A percentile compares a stretch with the other conserved stretches of the same genome.
Evolutionary conservation across 331 rosid genomes (phyloP).

Genomic region (Rhamnella rubrinervis): DNA sequence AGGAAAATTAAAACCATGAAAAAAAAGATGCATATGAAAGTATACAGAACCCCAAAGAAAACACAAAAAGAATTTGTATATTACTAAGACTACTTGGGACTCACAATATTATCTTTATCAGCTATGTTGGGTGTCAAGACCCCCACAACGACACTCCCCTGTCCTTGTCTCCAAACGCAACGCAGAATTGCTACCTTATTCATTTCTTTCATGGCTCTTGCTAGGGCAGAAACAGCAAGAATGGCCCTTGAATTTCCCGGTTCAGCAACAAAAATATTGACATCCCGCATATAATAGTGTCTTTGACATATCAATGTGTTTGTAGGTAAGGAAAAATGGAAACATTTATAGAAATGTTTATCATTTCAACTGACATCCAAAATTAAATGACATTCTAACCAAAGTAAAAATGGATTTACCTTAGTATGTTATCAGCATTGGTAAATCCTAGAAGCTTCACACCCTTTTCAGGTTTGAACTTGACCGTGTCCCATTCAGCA

Average conservation of each 20-base stretch:
- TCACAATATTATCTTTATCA: slow-evolving; percentile 58
- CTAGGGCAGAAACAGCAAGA: slow-evolving; percentile 76
- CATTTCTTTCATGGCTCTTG: slow-evolving; percentile 88
- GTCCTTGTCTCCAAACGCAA: slow-evolving; percentile 90
- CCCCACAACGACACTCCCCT: slow-evolving; percentile 62
- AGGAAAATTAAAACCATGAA: slow-evolving; percentile 11
- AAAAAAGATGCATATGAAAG: neutral
- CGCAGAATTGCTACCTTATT: slow-evolving; percentile 85
- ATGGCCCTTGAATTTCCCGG: slow-evolving; percentile 61
- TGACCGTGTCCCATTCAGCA: slow-evolving; percentile 81
- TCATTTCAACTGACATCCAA: slow-evolving; percentile 6
- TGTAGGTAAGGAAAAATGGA: slow-evolving; percentile 20
- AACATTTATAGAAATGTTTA: slow-evolving; percentile 12
- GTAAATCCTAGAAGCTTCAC: slow-evolving; percentile 92
- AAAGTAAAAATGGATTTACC: slow-evolving; percentile 44
- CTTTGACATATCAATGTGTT: slow-evolving; percentile 34
- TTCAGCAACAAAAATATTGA: slow-evolving; percentile 66
- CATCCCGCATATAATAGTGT: slow-evolving; percentile 89
- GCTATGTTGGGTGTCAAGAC: slow-evolving; percentile 79
- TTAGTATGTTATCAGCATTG: slow-evolving; percentile 58
- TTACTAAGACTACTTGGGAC: slow-evolving; percentile 30
- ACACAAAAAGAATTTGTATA: slow-evolving; percentile 9
- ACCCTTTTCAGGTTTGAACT: slow-evolving; percentile 88
- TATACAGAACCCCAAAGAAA: neutral
- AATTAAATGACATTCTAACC: slow-evolving; percentile 18